Evolutionary conservation across 164 flowering plant species (phyloP), one percentile per base, ranked within the genome.

Genomic region (Euptelea pleiosperma): DNA sequence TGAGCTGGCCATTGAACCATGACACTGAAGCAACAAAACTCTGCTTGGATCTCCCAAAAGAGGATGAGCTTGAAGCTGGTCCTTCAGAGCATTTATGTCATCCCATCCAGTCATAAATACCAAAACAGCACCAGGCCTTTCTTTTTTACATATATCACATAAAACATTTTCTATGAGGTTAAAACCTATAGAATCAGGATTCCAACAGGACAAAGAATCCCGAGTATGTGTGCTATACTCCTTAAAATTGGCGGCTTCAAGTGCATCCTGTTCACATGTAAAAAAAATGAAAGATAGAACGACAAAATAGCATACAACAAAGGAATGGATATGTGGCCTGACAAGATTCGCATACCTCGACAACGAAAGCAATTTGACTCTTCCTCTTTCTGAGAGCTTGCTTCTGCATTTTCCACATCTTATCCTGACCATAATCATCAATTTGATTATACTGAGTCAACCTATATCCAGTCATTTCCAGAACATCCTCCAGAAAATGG

Each of bases 51-150:
- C 93, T 65, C 99, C 97, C 54, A 94, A 63, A 2, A 80, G 55
- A 57, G 81, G 78, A 79, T 94, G 80, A 45, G 79, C 66, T 69
- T 75, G 89, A 16, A 91, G 93, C 78, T 91, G 83, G 25, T 94
- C 96, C 64, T 84, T 94, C 52, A 91, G 67, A 59, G 91, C 75
- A 66, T 78, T 87, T 63, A 94, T 91, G 76, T 94, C 99, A 73
- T 94, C 99, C 99, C 99, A 94, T 4, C 97, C 99, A 51, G 97
- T 94, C 97, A 94, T 77, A 72, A 94, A 94, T 41, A 94, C 95
- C 63, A 94, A 73, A 68, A 94, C 67, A 67, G 96, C 96, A 66
- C 97, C 99, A 36, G 93, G 86, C 39, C 64, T 77, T 70, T 82
- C 95, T 51, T 79, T 74, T 68, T 81, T 81, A 71, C 93, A 88